Evolutionary conservation across 108 stramenopile species (phyloP).

Genomic region (Licmophora abbreviata): DNA sequence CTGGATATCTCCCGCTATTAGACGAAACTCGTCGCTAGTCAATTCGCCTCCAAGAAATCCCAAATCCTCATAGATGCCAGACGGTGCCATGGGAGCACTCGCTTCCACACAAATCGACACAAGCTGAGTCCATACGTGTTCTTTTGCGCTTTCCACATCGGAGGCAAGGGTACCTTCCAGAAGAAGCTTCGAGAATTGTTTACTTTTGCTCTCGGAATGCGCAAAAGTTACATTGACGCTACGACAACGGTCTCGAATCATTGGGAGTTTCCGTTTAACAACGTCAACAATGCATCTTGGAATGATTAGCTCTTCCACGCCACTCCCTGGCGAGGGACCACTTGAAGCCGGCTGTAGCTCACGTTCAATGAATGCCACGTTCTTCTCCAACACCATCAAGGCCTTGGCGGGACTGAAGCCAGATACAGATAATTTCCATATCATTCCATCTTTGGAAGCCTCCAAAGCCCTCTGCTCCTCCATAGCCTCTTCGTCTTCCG

Average conservation of each 20-base stretch:
- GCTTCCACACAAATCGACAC: constrained; percentile 33
- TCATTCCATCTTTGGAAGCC: constrained; percentile 45
- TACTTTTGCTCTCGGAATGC: constrained; percentile 74
- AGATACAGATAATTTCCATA: constrained; percentile 70
- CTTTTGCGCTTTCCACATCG: constrained; percentile 30
- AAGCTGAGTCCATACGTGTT: constrained; percentile 43
- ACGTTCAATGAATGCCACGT: constrained; percentile 22
- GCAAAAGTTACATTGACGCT: constrained; percentile 52
- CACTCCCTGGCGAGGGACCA: constrained; percentile 3
- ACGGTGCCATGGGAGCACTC: constrained; percentile 38
- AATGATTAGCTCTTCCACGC: constrained; percentile 46
- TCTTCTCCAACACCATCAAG: constrained; percentile 44
- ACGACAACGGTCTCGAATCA: constrained; percentile 43
- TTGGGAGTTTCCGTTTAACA: constrained; percentile 49
- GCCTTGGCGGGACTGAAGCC: constrained; percentile 54
- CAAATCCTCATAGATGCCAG: constrained; percentile 48
- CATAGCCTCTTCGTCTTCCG: constrained; percentile 30
- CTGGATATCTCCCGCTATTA: constrained; percentile 27
- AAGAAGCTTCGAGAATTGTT: constrained; percentile 61
- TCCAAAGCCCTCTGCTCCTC: constrained; percentile 41
- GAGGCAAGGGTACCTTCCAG: constrained; percentile 37
- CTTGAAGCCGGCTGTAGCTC: constrained; percentile 2
- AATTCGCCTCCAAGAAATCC: constrained; percentile 62
- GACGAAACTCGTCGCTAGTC: constrained; percentile 45
- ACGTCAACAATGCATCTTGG: constrained; percentile 61